A percentile compares a stretch with the other conserved stretches of the same genome.
These are phyloP conservation scores for Leccinum ochraceum DNA, from an alignment of 768 basidiomycete genomes.

Conservation along the genomic window DNA sequence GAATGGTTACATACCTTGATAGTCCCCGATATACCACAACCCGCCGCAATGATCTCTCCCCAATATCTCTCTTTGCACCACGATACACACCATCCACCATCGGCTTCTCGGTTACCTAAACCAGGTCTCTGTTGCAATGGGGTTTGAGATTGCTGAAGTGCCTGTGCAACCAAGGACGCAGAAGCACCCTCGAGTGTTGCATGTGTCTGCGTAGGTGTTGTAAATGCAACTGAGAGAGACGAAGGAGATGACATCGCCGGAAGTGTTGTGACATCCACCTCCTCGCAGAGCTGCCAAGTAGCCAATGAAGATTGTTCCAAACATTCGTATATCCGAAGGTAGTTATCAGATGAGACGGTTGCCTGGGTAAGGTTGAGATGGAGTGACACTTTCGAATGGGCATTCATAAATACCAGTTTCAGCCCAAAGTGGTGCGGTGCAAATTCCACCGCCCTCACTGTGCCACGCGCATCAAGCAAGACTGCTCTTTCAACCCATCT, in stretches of 20 bases:
- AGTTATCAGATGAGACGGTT: constrained; percentile 83
- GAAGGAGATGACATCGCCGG: constrained; percentile 43
- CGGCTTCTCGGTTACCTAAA: constrained; percentile 71
- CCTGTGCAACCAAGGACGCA: constrained; percentile 64
- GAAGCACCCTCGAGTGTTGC: constrained; percentile 53
- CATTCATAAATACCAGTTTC: constrained; percentile 63
- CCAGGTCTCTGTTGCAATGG: constrained; percentile 42
- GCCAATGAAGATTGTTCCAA: constrained; percentile 69
- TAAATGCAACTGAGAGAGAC: constrained; percentile 57
- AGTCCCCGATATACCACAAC: constrained; percentile 67
- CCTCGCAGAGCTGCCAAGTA: constrained; percentile 76
- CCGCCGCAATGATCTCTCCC: constrained; percentile 86
- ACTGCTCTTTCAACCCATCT: constrained; percentile 77
- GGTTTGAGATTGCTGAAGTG: constrained; percentile 52
- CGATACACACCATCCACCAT: constrained; percentile 90
- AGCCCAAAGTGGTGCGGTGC: constrained; percentile 86
- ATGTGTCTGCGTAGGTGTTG: constrained; percentile 70
- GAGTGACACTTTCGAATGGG: neutral
- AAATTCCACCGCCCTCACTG: constrained; percentile 85
- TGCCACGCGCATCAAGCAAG: constrained; percentile 82
- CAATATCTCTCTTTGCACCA: constrained; percentile 98
- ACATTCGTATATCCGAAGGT: constrained; percentile 89
- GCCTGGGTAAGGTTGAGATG: constrained; percentile 51
- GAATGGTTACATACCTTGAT: constrained; percentile 60
- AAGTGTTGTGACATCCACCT: constrained; percentile 69